Conservation (phyloP, 257 asterid genomes). For the Rauvolfia tetraphylla region DNA sequence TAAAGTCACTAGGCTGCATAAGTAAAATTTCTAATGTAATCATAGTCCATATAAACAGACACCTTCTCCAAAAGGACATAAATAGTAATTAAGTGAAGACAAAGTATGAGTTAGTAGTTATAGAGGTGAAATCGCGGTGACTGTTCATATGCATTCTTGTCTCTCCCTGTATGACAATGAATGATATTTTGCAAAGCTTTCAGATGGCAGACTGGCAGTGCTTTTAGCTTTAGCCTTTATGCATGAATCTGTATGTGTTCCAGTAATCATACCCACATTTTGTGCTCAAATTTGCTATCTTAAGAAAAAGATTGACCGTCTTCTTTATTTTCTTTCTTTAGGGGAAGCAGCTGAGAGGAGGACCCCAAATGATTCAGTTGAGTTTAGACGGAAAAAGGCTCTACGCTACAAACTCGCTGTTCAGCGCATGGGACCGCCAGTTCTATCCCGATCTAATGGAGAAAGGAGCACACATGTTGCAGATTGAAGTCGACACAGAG, state of each 20-base stretch:
- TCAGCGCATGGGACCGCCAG: conserved; percentile 88
- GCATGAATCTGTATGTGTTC: too few species aligned
- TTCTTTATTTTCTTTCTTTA: conserved; percentile 11
- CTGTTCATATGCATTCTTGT: too few species aligned
- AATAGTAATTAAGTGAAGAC: not conserved
- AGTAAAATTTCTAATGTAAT: too few species aligned
- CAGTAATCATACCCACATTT: not conserved
- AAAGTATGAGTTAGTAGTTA: not conserved
- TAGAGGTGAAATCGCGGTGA: not conserved
- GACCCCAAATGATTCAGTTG: conserved; percentile 98
- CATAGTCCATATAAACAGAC: too few species aligned
- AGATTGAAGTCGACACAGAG: conserved; percentile 68
- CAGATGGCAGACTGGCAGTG: too few species aligned
- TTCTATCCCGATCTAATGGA: conserved; percentile 77
- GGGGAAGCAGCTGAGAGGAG: conserved; percentile 83
- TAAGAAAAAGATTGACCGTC: not conserved
- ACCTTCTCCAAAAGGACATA: too few species aligned
- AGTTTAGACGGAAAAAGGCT: conserved; percentile 90
- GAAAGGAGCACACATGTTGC: conserved; percentile 83
- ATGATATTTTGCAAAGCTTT: not conserved
- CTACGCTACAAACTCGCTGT: conserved; percentile 80
- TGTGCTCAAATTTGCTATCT: not conserved
- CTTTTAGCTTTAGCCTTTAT: too few species aligned
- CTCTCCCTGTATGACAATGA: too few species aligned
- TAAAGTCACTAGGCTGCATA: not conserved